Evolutionary conservation across 2,329 filamentous ascomycete species (phyloP).

Genomic region (Penicillium glabrum): DNA sequence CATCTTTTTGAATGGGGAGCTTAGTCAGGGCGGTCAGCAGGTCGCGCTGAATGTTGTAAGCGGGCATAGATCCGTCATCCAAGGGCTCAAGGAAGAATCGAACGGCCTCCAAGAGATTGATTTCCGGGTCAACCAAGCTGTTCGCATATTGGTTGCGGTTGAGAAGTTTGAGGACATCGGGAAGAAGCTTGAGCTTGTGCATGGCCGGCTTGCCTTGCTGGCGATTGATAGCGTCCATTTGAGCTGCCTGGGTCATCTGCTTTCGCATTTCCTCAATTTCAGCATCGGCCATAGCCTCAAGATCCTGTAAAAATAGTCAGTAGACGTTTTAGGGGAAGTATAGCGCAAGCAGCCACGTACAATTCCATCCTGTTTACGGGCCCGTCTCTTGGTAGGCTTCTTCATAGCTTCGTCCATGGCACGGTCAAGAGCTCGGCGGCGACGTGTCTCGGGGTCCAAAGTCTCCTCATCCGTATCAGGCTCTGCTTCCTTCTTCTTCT

Average conservation of each 20-base stretch:
- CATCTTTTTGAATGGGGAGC: constrained; percentile 87
- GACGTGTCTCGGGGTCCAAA: constrained; percentile 80
- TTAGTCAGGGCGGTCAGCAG: constrained; percentile 78
- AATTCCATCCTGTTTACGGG: constrained; percentile 81
- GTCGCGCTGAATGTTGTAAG: constrained; percentile 96
- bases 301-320: constrained; percentile 58
- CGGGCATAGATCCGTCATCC: constrained; percentile 88
- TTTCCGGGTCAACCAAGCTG: constrained; percentile 88
- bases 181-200: constrained; percentile 90
- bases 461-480: constrained; percentile 69
- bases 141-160: constrained; percentile 82
- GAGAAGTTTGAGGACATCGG: constrained; percentile 82
- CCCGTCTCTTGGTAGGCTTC: constrained; percentile 68
- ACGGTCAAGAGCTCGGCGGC: constrained; percentile 78
- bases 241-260: constrained; percentile 86
- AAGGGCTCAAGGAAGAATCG: constrained; percentile 97
- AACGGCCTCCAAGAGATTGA: constrained; percentile 90
- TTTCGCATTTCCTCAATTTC: constrained; percentile 85
- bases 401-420: constrained; percentile 88
- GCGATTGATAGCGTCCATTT: constrained; percentile 81
- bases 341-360: constrained; percentile 51
- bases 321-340: not conserved
- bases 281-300: constrained; percentile 86
- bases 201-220: constrained; percentile 76
- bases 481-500: constrained; percentile 45